Percentiles rank a stretch among this genome's conserved stretches.
phyloP scores from a whole-genome alignment of 441 rosid genomes.

The Isatis lusitanica region DNA sequence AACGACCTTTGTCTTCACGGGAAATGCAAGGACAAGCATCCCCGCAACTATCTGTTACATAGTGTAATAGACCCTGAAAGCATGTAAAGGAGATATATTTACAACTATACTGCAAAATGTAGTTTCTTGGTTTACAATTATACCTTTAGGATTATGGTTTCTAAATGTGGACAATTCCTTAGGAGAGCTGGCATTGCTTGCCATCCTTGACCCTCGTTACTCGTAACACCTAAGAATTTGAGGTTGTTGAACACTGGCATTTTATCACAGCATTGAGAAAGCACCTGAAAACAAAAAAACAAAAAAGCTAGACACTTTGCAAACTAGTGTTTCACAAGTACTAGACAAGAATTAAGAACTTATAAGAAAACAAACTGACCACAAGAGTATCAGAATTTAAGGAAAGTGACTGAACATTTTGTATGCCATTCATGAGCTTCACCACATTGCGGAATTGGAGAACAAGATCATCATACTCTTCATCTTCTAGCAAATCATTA shows the following conservation, averaged over 20 bases:
- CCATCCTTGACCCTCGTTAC: too few relatives aligned
- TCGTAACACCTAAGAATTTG: too few relatives aligned
- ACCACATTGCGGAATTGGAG: background rate
- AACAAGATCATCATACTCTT: background rate
- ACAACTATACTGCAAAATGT: too few relatives aligned
- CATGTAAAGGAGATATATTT: too few relatives aligned
- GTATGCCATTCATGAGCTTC: slow-evolving; percentile 15
- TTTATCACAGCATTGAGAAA: background rate
- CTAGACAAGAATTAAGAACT: background rate
- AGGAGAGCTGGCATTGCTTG: background rate
- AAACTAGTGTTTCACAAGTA: background rate
- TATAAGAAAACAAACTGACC: background rate
- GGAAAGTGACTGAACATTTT: background rate
- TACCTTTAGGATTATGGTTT: background rate
- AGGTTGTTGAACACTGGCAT: too few relatives aligned
- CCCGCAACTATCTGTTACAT: background rate
- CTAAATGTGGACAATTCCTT: background rate
- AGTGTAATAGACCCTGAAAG: background rate
- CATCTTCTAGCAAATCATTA: background rate
- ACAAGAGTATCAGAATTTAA: background rate
- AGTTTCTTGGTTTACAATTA: background rate
- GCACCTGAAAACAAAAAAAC: background rate
- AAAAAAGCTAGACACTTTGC: background rate
- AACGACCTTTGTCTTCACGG: background rate
- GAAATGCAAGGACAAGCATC: background rate